These are phyloP conservation scores for Penicillium canariense DNA, from an alignment of 495 filamentous ascomycete species.

Conservation along the genomic window DNA sequence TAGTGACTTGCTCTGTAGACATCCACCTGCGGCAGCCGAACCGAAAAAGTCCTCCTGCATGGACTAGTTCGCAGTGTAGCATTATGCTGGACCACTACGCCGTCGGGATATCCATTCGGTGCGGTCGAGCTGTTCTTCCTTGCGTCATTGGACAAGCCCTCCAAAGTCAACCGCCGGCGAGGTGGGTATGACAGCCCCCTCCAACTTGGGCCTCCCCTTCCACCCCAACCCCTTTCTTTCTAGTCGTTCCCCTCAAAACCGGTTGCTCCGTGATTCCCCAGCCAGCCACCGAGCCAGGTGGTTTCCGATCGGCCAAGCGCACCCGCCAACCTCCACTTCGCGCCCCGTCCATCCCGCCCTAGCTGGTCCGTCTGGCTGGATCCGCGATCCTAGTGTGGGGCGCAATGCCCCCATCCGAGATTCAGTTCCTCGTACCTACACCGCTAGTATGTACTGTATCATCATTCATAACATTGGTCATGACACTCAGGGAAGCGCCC, in stretches of 20 bases:
- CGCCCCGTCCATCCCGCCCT: conserved; percentile 1
- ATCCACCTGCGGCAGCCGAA: conserved; percentile 7
- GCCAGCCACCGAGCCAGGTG: conserved; percentile 15
- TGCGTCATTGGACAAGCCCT: background rate
- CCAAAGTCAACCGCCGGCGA: background rate
- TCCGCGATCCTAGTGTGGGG: conserved; percentile 21
- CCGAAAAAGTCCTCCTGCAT: background rate
- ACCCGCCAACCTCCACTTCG: conserved; percentile 11
- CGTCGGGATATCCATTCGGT: too few species aligned
- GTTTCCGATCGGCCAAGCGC: conserved; percentile 10
- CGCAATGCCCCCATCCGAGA: conserved; percentile 16
- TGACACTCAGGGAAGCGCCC: background rate
- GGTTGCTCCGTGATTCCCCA: conserved; percentile 13
- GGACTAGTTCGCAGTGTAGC: background rate
- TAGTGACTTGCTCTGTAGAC: too few species aligned
- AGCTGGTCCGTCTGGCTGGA: conserved; percentile 16
- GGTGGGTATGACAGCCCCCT: conserved; percentile 10
- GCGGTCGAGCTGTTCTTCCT: too few species aligned
- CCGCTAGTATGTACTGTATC: conserved; percentile 20
- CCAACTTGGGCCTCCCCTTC: background rate
- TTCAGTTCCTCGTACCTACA: conserved; percentile 12
- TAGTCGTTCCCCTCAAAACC: background rate
- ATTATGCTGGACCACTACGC: too few species aligned
- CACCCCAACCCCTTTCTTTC: background rate
- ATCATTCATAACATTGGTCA: conserved; percentile 2